phyloP scores from a whole-genome alignment of 371 early-diverging fungal species.

The Modicella reniformis region DNA sequence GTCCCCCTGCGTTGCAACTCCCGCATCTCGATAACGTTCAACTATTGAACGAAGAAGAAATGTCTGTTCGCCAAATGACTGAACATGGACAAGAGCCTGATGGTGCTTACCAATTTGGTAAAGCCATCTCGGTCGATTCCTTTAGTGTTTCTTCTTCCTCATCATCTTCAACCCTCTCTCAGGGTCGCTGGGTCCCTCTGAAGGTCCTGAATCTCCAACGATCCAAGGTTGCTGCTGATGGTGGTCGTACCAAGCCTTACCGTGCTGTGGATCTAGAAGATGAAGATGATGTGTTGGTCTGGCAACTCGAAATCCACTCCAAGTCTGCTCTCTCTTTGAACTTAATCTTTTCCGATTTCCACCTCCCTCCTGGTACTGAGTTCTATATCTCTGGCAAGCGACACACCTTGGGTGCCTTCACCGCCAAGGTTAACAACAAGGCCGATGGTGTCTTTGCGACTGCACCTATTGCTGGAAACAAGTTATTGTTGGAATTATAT shows the following conservation, averaged over 20 bases:
- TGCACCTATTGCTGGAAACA: conserved; percentile 55
- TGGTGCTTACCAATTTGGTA: conserved; percentile 51
- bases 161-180: conserved; percentile 36
- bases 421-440: conserved; percentile 55
- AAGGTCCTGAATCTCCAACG: conserved; percentile 9
- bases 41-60: conserved; percentile 29
- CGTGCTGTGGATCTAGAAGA: conserved; percentile 5
- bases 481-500: conserved; percentile 50
- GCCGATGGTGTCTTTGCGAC: conserved; percentile 56
- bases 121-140: conserved; percentile 30
- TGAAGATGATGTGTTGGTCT: conserved; percentile 40
- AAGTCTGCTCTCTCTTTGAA: conserved; percentile 58
- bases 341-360: conserved; percentile 58
- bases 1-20: conserved; percentile 31
- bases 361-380: conserved; percentile 53
- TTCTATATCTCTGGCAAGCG: conserved; percentile 51
- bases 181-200: conserved; percentile 40
- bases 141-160: conserved; percentile 5
- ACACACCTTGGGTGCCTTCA: conserved; percentile 56
- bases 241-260: not conserved
- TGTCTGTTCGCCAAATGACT: not conserved
- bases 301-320: conserved; percentile 57
- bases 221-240: not conserved
- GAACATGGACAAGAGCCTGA: conserved; percentile 12
- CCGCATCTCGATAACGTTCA: conserved; percentile 36